Conservation (phyloP, 1,284 basidiomycete genomes). For the Cryptococcus hybrid region DNA sequence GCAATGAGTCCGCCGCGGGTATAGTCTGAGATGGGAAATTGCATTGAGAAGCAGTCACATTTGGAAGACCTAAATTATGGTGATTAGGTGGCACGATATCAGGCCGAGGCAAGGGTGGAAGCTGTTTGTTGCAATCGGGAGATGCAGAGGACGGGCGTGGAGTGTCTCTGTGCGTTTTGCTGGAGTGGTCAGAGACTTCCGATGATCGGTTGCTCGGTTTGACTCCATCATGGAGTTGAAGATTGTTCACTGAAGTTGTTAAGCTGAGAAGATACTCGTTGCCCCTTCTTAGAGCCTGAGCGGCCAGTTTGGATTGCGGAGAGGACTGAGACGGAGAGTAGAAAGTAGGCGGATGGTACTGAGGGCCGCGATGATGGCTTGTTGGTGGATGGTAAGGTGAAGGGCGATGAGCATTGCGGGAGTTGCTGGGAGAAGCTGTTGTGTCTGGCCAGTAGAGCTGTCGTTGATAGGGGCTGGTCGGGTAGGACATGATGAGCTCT, state of each 20-base stretch:
- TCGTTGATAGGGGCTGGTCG: too few species aligned
- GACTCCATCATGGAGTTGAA: constrained; percentile 1
- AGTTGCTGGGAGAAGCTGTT: too few species aligned
- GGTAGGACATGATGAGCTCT: too few species aligned
- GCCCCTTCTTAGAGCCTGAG: background rate
- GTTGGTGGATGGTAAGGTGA: background rate
- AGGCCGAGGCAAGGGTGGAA: constrained; percentile 11
- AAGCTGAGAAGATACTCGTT: constrained; percentile 11
- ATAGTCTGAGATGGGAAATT: too few species aligned
- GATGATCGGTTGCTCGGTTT: background rate
- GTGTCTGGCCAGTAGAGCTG: too few species aligned
- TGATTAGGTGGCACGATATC: too few species aligned
- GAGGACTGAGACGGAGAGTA: background rate
- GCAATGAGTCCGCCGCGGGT: too few species aligned
- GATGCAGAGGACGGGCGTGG: constrained; percentile 1
- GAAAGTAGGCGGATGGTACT: background rate
- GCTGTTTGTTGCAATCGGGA: constrained; percentile 7
- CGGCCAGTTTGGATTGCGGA: background rate
- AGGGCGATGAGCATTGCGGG: too few species aligned
- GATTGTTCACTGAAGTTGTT: constrained; percentile 4
- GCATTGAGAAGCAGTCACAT: too few species aligned
- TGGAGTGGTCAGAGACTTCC: background rate
- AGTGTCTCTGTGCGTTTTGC: background rate
- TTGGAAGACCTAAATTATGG: too few species aligned
- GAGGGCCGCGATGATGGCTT: too few species aligned